Evolutionary conservation across 352 stramenopile species (phyloP).

Genomic region (Pythium guiyangense): DNA sequence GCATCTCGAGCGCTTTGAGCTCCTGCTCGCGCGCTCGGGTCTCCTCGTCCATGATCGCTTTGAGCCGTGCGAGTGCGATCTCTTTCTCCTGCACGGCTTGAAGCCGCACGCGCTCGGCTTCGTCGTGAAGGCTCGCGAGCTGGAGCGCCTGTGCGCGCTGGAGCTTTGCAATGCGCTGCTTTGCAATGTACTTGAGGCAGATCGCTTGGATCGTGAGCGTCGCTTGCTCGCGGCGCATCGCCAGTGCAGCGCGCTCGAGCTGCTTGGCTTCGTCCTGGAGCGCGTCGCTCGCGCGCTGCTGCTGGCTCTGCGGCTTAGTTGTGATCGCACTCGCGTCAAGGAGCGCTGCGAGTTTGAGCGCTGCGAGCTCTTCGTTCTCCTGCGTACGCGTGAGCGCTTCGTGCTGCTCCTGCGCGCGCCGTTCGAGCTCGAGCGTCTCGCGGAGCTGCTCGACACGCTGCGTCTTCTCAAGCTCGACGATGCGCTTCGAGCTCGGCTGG

Average conservation of each 20-base stretch:
- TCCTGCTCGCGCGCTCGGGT: slow-evolving; percentile 58
- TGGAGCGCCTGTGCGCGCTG: slow-evolving; percentile 37
- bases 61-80: slow-evolving; percentile 52
- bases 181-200: slow-evolving; percentile 49
- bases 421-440: slow-evolving; percentile 40
- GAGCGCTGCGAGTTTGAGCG: slow-evolving; percentile 47
- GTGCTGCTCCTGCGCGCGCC: slow-evolving; percentile 30
- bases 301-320: slow-evolving; percentile 32
- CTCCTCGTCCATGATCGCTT: slow-evolving; percentile 73
- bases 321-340: slow-evolving; percentile 21
- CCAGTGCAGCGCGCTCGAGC: slow-evolving; percentile 29
- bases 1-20: slow-evolving; percentile 57
- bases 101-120: slow-evolving; percentile 52
- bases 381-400: slow-evolving; percentile 45
- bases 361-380: slow-evolving; percentile 58
- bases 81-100: slow-evolving; percentile 65
- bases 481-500: slow-evolving; percentile 35
- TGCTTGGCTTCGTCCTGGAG: slow-evolving; percentile 41
- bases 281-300: slow-evolving; percentile 7
- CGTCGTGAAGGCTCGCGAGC: slow-evolving; percentile 48
- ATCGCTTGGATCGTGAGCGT: slow-evolving; percentile 58
- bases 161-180: slow-evolving; percentile 37
- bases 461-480: slow-evolving; percentile 27
- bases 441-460: slow-evolving; percentile 33
- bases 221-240: slow-evolving; percentile 50